Percentiles rank a stretch among this genome's conserved stretches.
phyloP scores from a whole-genome alignment of 2,329 filamentous ascomycete species.

The Beauveria asiatica region DNA sequence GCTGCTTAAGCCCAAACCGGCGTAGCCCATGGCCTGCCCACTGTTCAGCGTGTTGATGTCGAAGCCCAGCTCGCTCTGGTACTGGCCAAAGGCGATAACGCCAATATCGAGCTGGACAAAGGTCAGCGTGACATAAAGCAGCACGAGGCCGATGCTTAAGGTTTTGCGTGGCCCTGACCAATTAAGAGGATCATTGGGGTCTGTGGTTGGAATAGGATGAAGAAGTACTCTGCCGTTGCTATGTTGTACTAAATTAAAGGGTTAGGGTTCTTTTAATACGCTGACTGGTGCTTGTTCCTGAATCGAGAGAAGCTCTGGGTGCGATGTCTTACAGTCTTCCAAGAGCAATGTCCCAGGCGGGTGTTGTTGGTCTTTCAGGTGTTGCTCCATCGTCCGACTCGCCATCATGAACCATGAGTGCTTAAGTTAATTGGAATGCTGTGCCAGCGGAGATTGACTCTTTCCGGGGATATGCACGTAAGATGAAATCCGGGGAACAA shows the following conservation, averaged over 20 bases:
- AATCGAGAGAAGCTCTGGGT: neutral
- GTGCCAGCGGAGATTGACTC: neutral
- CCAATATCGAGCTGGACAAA: conserved; percentile 1
- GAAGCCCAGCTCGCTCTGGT: conserved; percentile 34
- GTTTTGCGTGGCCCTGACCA: neutral
- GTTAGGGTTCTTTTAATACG: neutral
- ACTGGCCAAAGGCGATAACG: conserved; percentile 27
- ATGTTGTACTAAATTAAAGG: neutral
- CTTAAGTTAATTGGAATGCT: neutral
- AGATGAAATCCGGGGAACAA: neutral
- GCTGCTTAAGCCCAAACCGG: conserved; percentile 30
- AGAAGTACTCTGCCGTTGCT: conserved; percentile 4
- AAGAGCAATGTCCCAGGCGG: conserved; percentile 1
- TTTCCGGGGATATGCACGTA: neutral
- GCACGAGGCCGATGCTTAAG: conserved; percentile 1
- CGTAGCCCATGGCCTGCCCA: conserved; percentile 35
- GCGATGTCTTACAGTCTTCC: neutral
- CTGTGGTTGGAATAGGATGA: conserved; percentile 9
- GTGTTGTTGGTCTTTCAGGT: neutral
- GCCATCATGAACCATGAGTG: neutral
- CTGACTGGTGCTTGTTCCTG: neutral
- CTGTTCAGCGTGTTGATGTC: conserved; percentile 33
- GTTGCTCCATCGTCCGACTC: neutral
- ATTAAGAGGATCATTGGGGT: conserved; percentile 14
- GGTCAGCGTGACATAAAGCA: neutral